A percentile compares a stretch with the other conserved stretches of the same genome.
phyloP scores from a whole-genome alignment of 331 rosid species.

The Saraca asoca region DNA sequence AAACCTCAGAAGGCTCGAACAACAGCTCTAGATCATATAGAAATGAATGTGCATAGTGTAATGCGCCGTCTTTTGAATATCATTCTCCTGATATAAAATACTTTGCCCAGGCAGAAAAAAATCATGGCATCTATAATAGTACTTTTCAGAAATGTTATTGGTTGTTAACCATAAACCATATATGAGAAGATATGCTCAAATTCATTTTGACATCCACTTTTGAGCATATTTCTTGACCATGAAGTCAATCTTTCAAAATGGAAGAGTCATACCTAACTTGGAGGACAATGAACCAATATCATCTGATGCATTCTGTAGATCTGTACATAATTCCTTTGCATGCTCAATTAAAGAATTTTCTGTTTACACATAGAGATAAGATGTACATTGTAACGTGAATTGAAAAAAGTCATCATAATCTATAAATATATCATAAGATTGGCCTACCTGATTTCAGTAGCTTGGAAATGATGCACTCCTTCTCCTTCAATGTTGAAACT shows the following conservation, averaged over 20 bases:
- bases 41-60: background rate
- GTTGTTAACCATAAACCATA: background rate
- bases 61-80: background rate
- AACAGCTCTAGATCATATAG: conserved; percentile 5
- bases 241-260: background rate
- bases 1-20: conserved; percentile 23
- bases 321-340: conserved; percentile 73
- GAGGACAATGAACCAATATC: conserved; percentile 61
- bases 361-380: conserved; percentile 37
- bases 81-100: background rate
- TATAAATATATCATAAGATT: background rate
- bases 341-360: conserved; percentile 75
- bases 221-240: background rate
- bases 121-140: background rate
- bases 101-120: background rate
- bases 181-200: too few relatives aligned
- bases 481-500: conserved; percentile 64
- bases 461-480: conserved; percentile 68
- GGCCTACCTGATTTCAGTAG: conserved; percentile 64
- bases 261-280: conserved; percentile 57
- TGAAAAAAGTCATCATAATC: conserved; percentile 22
- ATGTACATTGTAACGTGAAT: conserved; percentile 18
- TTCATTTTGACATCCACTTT: conserved; percentile 14
- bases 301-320: conserved; percentile 72
- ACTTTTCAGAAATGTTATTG: conserved; percentile 1